A percentile compares a stretch with the other conserved stretches of the same genome.
Conservation (phyloP, 495 filamentous ascomycete species). For the Aspergillus homomorphus region DNA sequence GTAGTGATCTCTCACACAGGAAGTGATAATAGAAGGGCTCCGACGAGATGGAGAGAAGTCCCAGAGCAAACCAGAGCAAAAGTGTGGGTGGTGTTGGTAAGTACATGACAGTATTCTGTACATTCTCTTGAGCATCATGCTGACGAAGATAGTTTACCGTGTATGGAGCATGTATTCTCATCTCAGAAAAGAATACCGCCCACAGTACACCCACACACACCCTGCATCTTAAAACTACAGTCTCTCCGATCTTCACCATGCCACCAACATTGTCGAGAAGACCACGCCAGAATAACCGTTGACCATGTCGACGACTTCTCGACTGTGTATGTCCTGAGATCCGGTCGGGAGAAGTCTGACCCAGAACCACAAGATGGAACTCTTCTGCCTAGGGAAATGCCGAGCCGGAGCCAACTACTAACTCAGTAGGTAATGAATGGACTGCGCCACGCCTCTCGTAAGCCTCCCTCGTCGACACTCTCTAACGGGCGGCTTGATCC, state of each 20-base stretch:
- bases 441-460: constrained; percentile 18
- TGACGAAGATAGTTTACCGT: not conserved
- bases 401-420: constrained; percentile 11
- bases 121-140: not conserved
- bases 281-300: not conserved
- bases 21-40: too few species aligned
- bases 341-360: constrained; percentile 5
- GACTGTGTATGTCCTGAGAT: not conserved
- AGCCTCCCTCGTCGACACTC: not conserved
- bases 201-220: not conserved
- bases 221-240: too few species aligned
- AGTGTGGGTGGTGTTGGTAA: too few species aligned
- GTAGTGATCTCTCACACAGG: too few species aligned
- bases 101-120: not conserved
- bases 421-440: constrained; percentile 6
- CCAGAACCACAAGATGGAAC: too few species aligned
- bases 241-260: too few species aligned
- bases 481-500: constrained; percentile 6
- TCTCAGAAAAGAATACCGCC: not conserved
- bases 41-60: too few species aligned
- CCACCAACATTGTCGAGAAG: not conserved
- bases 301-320: not conserved
- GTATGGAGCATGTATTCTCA: not conserved
- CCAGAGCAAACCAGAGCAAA: too few species aligned
- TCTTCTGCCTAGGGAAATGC: constrained; percentile 15